Evolutionary conservation across 2,329 filamentous ascomycete species (phyloP).

Genomic region (Tetracladium maxilliforme): DNA sequence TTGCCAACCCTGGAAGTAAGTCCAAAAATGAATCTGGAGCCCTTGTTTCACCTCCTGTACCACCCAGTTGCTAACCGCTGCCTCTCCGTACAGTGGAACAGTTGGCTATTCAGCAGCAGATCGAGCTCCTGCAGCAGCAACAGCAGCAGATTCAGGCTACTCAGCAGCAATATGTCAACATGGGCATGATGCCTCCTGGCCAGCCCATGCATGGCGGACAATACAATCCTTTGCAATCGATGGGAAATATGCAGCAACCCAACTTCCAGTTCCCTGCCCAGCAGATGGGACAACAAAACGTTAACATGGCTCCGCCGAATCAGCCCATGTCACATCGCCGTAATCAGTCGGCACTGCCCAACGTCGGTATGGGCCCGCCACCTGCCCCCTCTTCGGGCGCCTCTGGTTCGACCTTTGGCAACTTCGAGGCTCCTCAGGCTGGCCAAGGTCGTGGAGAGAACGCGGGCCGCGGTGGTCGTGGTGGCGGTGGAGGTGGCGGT

Average conservation of each 20-base stretch:
- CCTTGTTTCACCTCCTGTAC: conserved; percentile 6
- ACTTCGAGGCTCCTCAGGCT: conserved; percentile 51
- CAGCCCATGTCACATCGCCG: conserved; percentile 83
- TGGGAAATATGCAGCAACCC: conserved; percentile 67
- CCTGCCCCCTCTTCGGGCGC: conserved; percentile 83
- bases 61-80: conserved; percentile 2
- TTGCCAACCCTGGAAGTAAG: conserved; percentile 43
- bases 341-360: conserved; percentile 93
- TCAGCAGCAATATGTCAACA: conserved; percentile 94
- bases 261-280: conserved; percentile 83
- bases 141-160: conserved; percentile 95
- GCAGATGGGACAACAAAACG: conserved; percentile 56
- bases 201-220: conserved; percentile 60
- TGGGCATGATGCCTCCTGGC: conserved; percentile 83
- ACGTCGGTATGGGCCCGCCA: conserved; percentile 76
- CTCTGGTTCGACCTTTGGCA: conserved; percentile 64
- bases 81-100: conserved; percentile 61
- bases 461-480: conserved; percentile 59
- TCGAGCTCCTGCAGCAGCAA: conserved; percentile 92
- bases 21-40: no score
- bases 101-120: conserved; percentile 94
- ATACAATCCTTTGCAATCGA: conserved; percentile 63
- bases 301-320: conserved; percentile 53
- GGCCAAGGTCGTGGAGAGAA: conserved; percentile 34
- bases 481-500: conserved; percentile 53